Conservation (phyloP, 2,329 filamentous ascomycete genomes). For the Nigrospora osmanthi region DNA sequence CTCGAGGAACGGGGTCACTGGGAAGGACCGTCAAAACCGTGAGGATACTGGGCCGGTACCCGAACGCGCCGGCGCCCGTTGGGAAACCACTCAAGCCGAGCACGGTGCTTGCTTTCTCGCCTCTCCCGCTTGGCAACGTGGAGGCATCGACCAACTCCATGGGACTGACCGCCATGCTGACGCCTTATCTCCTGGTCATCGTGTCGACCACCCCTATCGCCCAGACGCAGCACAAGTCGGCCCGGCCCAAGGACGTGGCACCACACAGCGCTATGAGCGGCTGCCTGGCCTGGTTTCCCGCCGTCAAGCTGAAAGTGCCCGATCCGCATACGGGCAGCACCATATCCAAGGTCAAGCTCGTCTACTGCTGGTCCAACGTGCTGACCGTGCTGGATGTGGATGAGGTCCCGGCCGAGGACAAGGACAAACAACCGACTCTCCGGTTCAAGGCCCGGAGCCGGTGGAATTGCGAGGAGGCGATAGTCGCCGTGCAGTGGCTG, state of each 20-base stretch:
- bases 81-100: constrained; percentile 78
- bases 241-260: constrained; percentile 81
- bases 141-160: constrained; percentile 81
- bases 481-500: constrained; percentile 94
- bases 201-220: constrained; percentile 95
- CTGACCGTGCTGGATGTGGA: constrained; percentile 86
- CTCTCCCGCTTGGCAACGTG: constrained; percentile 87
- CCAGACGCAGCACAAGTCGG: constrained; percentile 91
- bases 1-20: constrained; percentile 78
- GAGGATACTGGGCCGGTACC: constrained; percentile 86
- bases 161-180: constrained; percentile 90
- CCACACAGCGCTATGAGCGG: constrained; percentile 90
- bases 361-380: constrained; percentile 99
- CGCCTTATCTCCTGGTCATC: constrained; percentile 89
- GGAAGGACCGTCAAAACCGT: constrained; percentile 83
- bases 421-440: constrained; percentile 70
- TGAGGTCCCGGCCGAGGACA: constrained; percentile 58
- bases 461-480: constrained; percentile 91
- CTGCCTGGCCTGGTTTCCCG: constrained; percentile 94
- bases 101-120: constrained; percentile 85
- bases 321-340: constrained; percentile 60
- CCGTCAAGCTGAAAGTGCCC: constrained; percentile 78
- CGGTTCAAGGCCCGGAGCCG: constrained; percentile 76
- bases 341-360: constrained; percentile 76
- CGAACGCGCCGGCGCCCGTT: constrained; percentile 53